Percentiles rank a stretch among this genome's conserved stretches.
phyloP scores from a whole-genome alignment of 441 rosid genomes.

The Erysimum cheiri region DNA sequence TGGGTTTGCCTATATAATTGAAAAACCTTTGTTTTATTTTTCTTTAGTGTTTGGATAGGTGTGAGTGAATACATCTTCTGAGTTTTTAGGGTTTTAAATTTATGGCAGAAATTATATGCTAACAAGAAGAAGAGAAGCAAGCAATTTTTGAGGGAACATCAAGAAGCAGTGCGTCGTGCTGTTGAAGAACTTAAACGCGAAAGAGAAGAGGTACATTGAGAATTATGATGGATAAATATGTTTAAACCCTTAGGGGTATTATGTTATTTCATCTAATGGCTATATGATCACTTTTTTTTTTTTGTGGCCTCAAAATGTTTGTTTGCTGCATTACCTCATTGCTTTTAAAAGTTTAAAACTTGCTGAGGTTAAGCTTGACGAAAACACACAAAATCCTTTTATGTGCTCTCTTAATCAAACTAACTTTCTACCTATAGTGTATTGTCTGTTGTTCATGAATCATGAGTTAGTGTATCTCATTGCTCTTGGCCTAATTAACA shows the following conservation, averaged over 20 bases:
- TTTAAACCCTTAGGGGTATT: background rate
- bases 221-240: constrained; percentile 38
- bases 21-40: background rate
- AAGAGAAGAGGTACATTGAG: constrained; percentile 49
- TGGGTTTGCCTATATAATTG: constrained; percentile 21
- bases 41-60: constrained; percentile 9
- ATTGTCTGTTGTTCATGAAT: constrained; percentile 15
- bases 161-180: constrained; percentile 37
- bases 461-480: constrained; percentile 16
- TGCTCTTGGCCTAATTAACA: background rate
- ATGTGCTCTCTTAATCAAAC: background rate
- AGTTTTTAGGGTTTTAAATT: constrained; percentile 9
- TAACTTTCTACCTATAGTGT: background rate
- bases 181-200: constrained; percentile 32
- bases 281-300: background rate
- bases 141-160: constrained; percentile 38
- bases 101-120: constrained; percentile 40
- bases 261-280: background rate
- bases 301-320: background rate
- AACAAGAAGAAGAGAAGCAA: constrained; percentile 49
- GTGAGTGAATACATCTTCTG: background rate
- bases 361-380: background rate
- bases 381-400: constrained; percentile 8
- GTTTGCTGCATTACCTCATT: background rate
- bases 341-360: background rate